Evolutionary conservation across 306 rosid genomes (phyloP).

Genomic region (Erythrophleum fordii): DNA sequence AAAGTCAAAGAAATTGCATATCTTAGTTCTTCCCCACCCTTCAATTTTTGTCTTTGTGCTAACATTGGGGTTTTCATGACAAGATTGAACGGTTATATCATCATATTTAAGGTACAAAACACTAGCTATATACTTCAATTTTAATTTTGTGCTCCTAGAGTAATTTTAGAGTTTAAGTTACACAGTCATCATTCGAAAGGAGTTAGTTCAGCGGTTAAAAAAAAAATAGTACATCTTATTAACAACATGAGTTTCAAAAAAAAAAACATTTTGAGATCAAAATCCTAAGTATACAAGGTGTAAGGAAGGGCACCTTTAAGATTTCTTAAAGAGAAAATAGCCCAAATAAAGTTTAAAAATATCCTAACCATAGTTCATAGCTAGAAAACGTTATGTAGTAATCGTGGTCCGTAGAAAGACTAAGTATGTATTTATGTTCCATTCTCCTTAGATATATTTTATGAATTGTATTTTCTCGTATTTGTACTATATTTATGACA

Average conservation of each 20-base stretch:
- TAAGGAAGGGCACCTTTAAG: neutral
- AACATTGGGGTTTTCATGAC: neutral
- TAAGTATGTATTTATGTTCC: neutral
- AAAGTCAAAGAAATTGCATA: neutral
- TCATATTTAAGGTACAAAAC: too few relatives aligned
- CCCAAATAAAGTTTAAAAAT: too few relatives aligned
- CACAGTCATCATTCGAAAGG: too few relatives aligned
- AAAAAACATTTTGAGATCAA: neutral
- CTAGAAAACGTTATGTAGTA: neutral
- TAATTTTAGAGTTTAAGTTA: too few relatives aligned
- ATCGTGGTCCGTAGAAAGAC: neutral
- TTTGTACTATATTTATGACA: neutral
- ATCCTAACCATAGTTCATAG: too few relatives aligned
- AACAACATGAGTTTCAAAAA: neutral
- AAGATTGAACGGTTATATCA: too few relatives aligned
- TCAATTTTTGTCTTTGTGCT: neutral
- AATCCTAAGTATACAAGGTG: neutral
- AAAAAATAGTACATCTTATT: neutral
- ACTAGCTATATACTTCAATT: too few relatives aligned
- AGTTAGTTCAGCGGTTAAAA: too few relatives aligned
- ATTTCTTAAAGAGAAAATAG: neutral
- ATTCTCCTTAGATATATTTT: neutral
- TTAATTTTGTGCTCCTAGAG: too few relatives aligned
- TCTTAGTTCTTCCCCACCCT: neutral
- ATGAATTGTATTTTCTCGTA: neutral